Evolutionary conservation across 176 grass and related monocot genomes (phyloP).

Genomic region (Thalia dealbata): DNA sequence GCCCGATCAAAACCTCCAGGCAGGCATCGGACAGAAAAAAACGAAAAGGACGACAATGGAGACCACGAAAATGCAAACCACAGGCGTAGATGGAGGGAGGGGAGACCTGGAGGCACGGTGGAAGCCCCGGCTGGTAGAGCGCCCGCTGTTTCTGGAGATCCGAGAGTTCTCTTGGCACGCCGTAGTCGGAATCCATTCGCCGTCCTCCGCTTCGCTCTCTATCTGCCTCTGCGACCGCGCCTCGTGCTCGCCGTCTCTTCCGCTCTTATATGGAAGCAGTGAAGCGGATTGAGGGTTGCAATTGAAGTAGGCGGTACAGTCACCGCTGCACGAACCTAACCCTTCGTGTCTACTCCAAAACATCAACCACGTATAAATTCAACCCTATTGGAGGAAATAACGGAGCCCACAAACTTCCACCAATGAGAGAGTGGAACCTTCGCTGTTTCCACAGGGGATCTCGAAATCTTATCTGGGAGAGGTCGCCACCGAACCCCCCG

Average conservation of each 20-base stretch:
- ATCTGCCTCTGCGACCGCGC: not conserved
- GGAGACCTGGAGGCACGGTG: constrained; percentile 89
- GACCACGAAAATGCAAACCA: not conserved
- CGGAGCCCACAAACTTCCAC: not conserved
- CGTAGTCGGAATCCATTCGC: constrained; percentile 89
- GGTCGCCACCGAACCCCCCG: not conserved
- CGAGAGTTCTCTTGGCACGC: constrained; percentile 77
- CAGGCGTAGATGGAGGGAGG: not conserved
- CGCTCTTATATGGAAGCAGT: not conserved
- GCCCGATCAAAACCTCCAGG: not conserved
- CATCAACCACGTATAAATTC: not conserved
- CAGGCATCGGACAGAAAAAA: not conserved
- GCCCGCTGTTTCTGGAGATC: constrained; percentile 67
- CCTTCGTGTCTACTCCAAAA: not conserved
- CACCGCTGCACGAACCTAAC: not conserved
- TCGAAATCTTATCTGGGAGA: not conserved
- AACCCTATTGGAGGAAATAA: not conserved
- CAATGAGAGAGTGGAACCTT: not conserved
- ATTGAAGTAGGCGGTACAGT: not conserved
- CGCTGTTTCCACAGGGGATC: not conserved
- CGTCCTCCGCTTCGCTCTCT: constrained; percentile 6
- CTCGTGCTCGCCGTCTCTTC: constrained; percentile 2
- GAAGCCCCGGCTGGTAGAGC: constrained; percentile 73
- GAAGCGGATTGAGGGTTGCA: not conserved
- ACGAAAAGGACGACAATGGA: constrained; percentile 14